These are phyloP conservation scores for Hermanozyma aechmeae DNA, from an alignment of 805 yeast species.

Conservation along the genomic window DNA sequence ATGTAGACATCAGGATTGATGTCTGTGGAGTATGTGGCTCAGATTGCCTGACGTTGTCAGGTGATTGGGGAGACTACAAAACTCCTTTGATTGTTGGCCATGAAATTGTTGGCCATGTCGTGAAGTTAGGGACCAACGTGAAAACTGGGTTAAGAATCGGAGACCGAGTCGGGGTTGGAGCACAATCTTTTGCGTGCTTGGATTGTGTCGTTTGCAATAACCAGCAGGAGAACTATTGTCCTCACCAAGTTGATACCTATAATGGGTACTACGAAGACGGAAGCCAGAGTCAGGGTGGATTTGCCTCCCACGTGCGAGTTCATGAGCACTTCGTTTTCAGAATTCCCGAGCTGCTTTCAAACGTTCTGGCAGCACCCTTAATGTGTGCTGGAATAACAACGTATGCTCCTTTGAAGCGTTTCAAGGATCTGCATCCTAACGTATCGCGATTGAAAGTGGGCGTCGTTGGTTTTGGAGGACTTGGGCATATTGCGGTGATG, in stretches of 20 bases:
- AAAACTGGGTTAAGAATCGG: no score
- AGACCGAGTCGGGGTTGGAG: no score
- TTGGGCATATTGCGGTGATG: not conserved
- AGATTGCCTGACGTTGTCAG: no score
- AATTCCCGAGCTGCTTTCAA: not conserved
- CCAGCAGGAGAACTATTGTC: constrained; percentile 25
- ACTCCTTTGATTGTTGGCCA: no score
- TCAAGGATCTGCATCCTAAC: no score
- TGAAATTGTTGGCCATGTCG: no score
- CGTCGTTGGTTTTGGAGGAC: not conserved
- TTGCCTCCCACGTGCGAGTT: not conserved
- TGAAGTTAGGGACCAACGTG: no score
- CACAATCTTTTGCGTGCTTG: no score
- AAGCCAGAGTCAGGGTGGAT: not conserved
- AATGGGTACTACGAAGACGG: constrained; percentile 16
- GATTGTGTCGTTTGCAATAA: constrained; percentile 43
- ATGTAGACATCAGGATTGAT: not conserved
- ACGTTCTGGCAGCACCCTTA: not conserved
- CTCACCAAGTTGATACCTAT: constrained; percentile 24
- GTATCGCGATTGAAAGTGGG: not conserved
- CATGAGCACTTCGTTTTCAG: not conserved
- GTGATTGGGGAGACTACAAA: no score
- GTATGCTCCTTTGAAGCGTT: not conserved
- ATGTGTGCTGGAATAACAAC: not conserved
- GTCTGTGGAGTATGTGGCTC: no score